Evolutionary conservation across 768 basidiomycete genomes (phyloP), one percentile per base, ranked within the genome.

Genomic region (Tephrocybe sp.): DNA sequence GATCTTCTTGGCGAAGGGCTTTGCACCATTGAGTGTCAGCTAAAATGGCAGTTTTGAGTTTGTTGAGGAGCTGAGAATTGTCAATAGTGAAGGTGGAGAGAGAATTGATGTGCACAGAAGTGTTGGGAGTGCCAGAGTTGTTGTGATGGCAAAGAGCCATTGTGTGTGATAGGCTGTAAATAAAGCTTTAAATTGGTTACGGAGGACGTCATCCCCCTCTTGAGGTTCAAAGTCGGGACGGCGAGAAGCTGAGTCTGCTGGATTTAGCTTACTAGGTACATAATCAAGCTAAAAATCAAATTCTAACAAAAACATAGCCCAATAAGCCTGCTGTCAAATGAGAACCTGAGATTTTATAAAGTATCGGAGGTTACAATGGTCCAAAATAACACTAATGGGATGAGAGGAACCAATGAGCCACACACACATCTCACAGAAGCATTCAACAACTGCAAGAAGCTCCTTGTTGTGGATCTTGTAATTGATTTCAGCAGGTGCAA

Each of bases 301-400:
- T 16, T 71, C 62, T 4, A 66, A 66, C 22, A 77, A 61, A 43
- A 64, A 66, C 60, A 71, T 65, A 1, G 72, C 54, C 78, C 77
- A 80, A 10, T 66, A 56, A 0, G 70, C 75, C 61, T 80, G 80
- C 0, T 69, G 59, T 19, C 65, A 61, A 50, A 68, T 78, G 1
- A 80, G 67, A 4, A 71, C 52, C 5, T 64, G 60, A n/a, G 70
- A 56, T 7, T 63, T 54, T 48, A 64, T 67, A 54, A 79, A 80
- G 49, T 77, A 79, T 25, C 64, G 57, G 5, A 79, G 69, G 38
- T 78, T 76, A 42, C 70, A 64, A 49, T 73, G 67, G 50, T 74
- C 59, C 2, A n/a, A n/a, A n/a, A n/a, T n/a, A n/a, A n/a, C n/a
- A n/a, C n/a, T n/a, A n/a, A n/a, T n/a, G n/a, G n/a, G n/a, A n/a